These are phyloP conservation scores for Rubus idaeus DNA, from an alignment of 306 rosid genomes.

Conservation along the genomic window DNA sequence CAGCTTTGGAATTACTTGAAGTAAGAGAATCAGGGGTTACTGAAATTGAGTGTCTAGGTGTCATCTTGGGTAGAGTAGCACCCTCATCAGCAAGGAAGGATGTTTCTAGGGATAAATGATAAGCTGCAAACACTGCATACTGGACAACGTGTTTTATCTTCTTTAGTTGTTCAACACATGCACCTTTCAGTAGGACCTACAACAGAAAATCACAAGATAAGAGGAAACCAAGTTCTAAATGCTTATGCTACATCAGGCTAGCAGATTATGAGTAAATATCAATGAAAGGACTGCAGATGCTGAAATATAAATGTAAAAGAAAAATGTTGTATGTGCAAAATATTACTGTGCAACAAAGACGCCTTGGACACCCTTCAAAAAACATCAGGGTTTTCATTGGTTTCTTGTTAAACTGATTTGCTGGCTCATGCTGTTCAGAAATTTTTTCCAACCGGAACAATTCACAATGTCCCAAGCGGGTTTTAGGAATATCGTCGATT, in stretches of 20 bases:
- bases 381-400: conserved; percentile 89
- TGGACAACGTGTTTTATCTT: conserved; percentile 85
- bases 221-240: conserved; percentile 24
- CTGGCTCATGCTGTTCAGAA: conserved; percentile 64
- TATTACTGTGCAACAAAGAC: conserved; percentile 93
- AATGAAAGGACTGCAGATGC: conserved; percentile 4
- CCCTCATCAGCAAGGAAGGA: conserved; percentile 99
- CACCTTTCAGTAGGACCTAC: conserved; percentile 87
- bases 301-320: neutral
- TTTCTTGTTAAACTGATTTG: conserved; percentile 66
- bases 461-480: conserved; percentile 87
- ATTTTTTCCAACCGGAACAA: conserved; percentile 76
- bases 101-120: conserved; percentile 96
- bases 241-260: conserved; percentile 1
- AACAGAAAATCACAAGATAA: conserved; percentile 35
- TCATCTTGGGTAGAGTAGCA: conserved; percentile 85
- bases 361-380: conserved; percentile 97
- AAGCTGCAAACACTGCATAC: conserved; percentile 93
- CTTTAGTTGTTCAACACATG: conserved; percentile 75
- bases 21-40: conserved; percentile 29
- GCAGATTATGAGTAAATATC: conserved; percentile 15
- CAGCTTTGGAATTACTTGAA: conserved; percentile 37
- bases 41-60: conserved; percentile 41
- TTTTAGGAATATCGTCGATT: conserved; percentile 58
- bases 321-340: neutral